phyloP scores from a whole-genome alignment of 768 basidiomycete genomes.

The Flagelloscypha sp. region DNA sequence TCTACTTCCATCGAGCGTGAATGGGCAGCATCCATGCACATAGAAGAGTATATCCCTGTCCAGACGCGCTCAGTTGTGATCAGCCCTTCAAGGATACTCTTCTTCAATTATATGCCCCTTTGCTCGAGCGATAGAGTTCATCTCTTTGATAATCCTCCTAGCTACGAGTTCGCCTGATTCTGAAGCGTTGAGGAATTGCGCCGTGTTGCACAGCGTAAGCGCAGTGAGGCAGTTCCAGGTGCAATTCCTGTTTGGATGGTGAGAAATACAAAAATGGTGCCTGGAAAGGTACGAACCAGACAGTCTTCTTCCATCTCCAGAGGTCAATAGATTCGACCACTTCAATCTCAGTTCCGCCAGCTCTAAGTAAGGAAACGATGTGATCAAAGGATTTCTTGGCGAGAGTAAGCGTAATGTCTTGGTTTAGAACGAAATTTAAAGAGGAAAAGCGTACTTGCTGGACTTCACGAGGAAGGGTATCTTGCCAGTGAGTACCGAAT shows the following conservation, averaged over 20 bases:
- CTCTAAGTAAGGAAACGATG: background rate
- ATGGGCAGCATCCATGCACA: constrained; percentile 2
- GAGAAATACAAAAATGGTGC: background rate
- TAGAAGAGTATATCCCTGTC: background rate
- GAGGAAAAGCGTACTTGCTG: too few species aligned
- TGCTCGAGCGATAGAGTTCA: constrained; percentile 1
- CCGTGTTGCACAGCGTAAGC: background rate
- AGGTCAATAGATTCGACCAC: background rate
- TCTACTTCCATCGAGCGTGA: constrained; percentile 1
- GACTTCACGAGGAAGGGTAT: background rate
- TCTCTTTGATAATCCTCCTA: background rate
- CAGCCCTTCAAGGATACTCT: background rate
- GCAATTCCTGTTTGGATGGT: background rate
- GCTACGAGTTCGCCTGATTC: background rate
- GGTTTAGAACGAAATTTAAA: too few species aligned
- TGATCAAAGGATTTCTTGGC: background rate
- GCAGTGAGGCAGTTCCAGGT: constrained; percentile 1
- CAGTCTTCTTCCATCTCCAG: constrained; percentile 1
- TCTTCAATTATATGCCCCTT: background rate
- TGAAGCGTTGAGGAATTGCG: constrained; percentile 1
- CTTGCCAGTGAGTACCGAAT: constrained; percentile 1
- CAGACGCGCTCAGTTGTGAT: background rate
- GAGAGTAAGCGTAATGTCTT: too few species aligned
- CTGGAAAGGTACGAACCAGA: background rate
- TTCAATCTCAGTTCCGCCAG: constrained; percentile 1